Percentiles rank a stretch among this genome's conserved stretches.
Conservation (phyloP, 1,284 basidiomycete genomes). For the Marasmius oreades region DNA sequence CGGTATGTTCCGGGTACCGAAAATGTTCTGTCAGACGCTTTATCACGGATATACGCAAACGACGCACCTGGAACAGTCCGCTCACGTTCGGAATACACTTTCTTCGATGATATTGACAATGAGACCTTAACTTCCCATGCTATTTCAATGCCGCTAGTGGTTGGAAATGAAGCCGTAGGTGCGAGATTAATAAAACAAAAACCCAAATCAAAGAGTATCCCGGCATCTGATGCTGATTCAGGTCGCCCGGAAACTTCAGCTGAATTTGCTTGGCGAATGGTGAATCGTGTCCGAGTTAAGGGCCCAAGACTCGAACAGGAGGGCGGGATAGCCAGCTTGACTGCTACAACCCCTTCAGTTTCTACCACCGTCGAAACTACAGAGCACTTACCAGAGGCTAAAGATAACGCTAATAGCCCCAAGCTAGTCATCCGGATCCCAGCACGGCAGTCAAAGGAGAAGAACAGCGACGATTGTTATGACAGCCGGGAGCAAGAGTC, state of each 20-base stretch:
- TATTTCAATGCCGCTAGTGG: not conserved
- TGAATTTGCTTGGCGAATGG: not conserved
- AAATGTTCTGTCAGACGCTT: not conserved
- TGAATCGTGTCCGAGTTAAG: not conserved
- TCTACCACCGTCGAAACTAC: no score
- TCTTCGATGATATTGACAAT: not conserved
- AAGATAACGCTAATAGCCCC: no score
- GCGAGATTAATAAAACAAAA: not conserved
- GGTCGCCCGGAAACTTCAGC: not conserved
- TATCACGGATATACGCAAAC: not conserved
- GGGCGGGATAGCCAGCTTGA: no score
- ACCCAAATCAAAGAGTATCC: no score
- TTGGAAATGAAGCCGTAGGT: not conserved
- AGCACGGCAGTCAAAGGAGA: no score
- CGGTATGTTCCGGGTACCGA: constrained; percentile 9
- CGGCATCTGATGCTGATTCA: not conserved
- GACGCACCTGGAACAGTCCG: not conserved
- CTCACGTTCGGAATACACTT: not conserved
- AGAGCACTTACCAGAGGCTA: no score
- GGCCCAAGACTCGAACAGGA: not conserved
- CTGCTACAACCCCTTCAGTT: no score
- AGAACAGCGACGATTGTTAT: no score
- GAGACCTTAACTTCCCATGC: not conserved
- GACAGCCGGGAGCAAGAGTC: no score
- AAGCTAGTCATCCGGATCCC: no score